These are phyloP conservation scores for Rhododendron ovatum DNA, from an alignment of 148 eudicot species.

Conservation along the genomic window DNA sequence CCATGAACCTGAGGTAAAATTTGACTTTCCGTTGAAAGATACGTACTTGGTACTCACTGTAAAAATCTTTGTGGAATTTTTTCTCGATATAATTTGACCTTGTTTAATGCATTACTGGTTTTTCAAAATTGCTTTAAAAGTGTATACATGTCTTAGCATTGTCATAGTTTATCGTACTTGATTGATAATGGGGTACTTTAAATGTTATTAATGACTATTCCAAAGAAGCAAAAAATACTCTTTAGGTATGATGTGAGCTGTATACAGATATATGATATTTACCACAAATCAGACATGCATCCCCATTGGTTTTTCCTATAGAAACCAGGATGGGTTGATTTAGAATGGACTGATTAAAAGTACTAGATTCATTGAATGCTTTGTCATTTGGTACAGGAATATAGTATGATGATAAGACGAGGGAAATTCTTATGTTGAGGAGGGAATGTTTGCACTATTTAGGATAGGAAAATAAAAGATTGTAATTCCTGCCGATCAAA, in stretches of 20 bases:
- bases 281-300: neutral
- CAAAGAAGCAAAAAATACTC: neutral
- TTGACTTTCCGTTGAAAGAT: neutral
- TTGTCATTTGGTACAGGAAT: neutral
- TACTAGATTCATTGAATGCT: neutral
- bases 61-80: neutral
- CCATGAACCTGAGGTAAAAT: slow-evolving; percentile 70
- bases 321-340: neutral
- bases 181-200: neutral
- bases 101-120: neutral
- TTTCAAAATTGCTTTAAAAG: neutral
- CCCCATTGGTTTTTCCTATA: neutral
- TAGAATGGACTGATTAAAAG: neutral
- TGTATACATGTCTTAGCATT: neutral
- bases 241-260: neutral
- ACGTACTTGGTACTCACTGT: neutral
- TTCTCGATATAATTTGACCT: neutral
- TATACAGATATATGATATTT: neutral
- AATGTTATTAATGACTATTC: neutral
- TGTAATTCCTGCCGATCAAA: too few species aligned
- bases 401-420: neutral
- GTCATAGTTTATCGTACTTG: neutral
- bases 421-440: neutral
- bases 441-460: neutral
- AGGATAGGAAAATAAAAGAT: neutral